Evolutionary conservation across 2,329 filamentous ascomycete species (phyloP), one percentile per base, ranked within the genome.

Genomic region (Dryadomyces quercus-mongolicae): DNA sequence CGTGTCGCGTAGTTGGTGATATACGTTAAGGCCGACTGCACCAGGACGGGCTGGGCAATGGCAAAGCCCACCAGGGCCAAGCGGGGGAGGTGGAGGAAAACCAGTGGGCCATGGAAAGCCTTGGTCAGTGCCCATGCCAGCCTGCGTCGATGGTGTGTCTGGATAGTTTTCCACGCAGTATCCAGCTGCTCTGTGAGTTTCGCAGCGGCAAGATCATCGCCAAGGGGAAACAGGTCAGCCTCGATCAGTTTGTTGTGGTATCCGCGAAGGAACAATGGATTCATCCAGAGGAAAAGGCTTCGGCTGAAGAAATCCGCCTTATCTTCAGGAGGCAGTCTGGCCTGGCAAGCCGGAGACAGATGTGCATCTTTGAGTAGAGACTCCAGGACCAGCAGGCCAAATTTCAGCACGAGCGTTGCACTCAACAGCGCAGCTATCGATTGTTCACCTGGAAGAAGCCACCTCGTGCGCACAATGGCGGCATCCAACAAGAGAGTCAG

Each of bases 1-100:
- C 10, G 21, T 8, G 16, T 12, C 2, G 15, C 21, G 20, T 51
- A 15, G 49, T 31, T 13, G 21, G 49, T 44, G 12, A 51, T 45
- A 40, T 51, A 51, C 2, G 22, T 13, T 16, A 51, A 40, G 1
- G 49, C 22, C 8, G 42, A n/a, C 49, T 45, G 49, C 21, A 51
- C 49, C 1, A 51, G 49, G 3, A 51, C 40, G 9, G 49, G 49
- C n/a, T 51, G 49, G 8, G 49, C 49, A 18, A 51, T 51, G 49
- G 49, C 38, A n/a, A 51, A 51, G 40, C 49, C 49, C 5, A 51
- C 49, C 2, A 51, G 49, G 8, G 49, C 40, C 9, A 51, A 22
- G 15, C 49, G 49, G 7, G 49, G 49, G 6, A 51, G 38, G 22
- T 51, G 38, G 9, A 51, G 16, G 21, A 44, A 15, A 8, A 51